Percentiles rank a stretch among this genome's conserved stretches.
Conservation (phyloP, 2,329 filamentous ascomycete genomes). For the Penicillium fuscoglaucum region DNA sequence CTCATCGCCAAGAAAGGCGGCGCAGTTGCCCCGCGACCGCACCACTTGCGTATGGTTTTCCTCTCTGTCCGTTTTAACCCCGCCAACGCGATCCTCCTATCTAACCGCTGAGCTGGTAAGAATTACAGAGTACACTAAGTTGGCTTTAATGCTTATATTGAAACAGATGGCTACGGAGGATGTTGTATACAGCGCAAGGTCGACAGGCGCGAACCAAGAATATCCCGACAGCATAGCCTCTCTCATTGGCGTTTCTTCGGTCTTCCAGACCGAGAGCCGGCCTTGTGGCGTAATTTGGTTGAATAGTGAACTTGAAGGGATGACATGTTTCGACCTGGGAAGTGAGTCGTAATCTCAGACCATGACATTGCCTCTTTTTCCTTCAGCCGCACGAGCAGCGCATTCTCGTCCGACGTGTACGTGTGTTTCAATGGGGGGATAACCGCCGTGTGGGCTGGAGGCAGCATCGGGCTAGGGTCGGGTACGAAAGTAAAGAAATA, state of each 20-base stretch:
- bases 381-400: constrained; percentile 18
- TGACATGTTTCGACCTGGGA: constrained; percentile 15
- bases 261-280: constrained; percentile 10
- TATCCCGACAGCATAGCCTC: constrained; percentile 1
- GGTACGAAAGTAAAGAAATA: constrained; percentile 21
- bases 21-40: no score
- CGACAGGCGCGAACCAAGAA: constrained; percentile 4
- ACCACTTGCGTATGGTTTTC: no score
- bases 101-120: no score
- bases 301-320: neutral
- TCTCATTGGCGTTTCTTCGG: constrained; percentile 8
- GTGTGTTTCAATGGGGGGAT: constrained; percentile 2
- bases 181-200: constrained; percentile 4
- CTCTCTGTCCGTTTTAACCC: no score
- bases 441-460: constrained; percentile 3
- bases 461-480: constrained; percentile 11
- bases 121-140: no score
- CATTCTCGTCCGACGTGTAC: constrained; percentile 18
- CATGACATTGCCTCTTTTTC: constrained; percentile 20
- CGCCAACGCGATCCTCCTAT: no score
- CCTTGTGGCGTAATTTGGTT: constrained; percentile 15
- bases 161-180: constrained; percentile 9
- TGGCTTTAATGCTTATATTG: constrained; percentile 5
- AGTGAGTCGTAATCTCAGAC: constrained; percentile 18
- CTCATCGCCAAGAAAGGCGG: no score